phyloP scores from a whole-genome alignment of 257 asterid species.

The Salvia rosmarinus region DNA sequence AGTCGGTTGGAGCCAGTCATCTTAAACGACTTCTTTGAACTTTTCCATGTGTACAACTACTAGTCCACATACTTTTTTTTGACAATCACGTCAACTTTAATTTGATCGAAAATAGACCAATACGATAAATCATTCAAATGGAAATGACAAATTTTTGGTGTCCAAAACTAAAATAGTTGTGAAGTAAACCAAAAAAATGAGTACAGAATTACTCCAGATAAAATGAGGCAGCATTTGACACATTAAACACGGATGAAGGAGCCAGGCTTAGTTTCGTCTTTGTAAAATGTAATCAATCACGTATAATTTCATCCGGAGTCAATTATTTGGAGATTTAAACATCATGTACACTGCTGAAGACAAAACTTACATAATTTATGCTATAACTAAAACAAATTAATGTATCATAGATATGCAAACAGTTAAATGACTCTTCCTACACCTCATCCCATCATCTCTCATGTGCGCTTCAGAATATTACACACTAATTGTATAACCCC shows the following conservation, averaged over 20 bases:
- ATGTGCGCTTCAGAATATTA: slow-evolving; percentile 36
- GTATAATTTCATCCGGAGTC: not conserved
- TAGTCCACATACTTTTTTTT: too few species aligned
- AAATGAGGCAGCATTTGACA: too few species aligned
- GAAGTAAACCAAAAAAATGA: too few species aligned
- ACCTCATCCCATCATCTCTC: slow-evolving; percentile 25
- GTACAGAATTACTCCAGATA: too few species aligned
- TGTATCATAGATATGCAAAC: slow-evolving; percentile 32
- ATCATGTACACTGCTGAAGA: slow-evolving; percentile 22
- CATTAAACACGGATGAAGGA: not conserved
- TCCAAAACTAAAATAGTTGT: too few species aligned
- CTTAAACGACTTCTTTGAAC: too few species aligned
- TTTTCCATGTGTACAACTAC: too few species aligned
- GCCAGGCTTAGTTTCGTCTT: not conserved
- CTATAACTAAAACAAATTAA: slow-evolving; percentile 20
- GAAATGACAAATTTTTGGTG: too few species aligned
- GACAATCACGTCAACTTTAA: too few species aligned
- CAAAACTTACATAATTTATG: slow-evolving; percentile 34
- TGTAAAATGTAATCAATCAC: not conserved
- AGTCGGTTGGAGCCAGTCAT: too few species aligned
- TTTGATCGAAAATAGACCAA: too few species aligned
- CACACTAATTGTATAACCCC: slow-evolving; percentile 25
- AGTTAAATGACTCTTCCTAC: slow-evolving; percentile 20
- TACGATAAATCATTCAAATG: too few species aligned
- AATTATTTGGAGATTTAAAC: slow-evolving; percentile 19